Evolutionary conservation across 768 basidiomycete genomes (phyloP).

Genomic region (Mycena crocata): DNA sequence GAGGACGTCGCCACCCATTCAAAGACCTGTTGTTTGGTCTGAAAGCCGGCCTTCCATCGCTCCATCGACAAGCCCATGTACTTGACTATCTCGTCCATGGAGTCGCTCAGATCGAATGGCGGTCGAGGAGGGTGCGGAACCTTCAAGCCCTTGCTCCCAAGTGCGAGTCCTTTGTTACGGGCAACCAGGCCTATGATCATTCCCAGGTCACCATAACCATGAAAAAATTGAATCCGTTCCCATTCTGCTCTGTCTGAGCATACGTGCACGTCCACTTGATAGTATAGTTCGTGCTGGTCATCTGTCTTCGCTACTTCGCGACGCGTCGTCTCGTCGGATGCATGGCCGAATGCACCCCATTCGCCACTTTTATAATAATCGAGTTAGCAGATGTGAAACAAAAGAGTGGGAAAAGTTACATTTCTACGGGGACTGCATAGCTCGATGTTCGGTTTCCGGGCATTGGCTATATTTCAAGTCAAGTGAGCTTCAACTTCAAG

Average conservation of each 20-base stretch:
- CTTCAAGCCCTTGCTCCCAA: constrained; percentile 69
- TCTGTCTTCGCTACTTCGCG: constrained; percentile 36
- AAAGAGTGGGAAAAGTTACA: too few relatives aligned
- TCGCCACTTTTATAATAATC: constrained; percentile 48
- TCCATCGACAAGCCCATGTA: constrained; percentile 71
- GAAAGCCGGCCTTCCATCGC: constrained; percentile 64
- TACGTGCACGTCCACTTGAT: constrained; percentile 73
- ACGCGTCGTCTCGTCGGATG: constrained; percentile 42
- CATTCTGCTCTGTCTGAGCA: constrained; percentile 63
- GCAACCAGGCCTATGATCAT: constrained; percentile 74
- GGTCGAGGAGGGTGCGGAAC: constrained; percentile 60
- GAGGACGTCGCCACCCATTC: constrained; percentile 66
- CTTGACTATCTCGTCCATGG: constrained; percentile 59
- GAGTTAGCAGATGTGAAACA: too few relatives aligned
- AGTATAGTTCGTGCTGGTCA: constrained; percentile 48
- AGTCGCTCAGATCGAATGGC: constrained; percentile 61
- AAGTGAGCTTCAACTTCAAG: too few relatives aligned
- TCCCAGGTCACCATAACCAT: constrained; percentile 77
- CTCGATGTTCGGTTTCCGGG: constrained; percentile 70
- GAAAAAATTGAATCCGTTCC: constrained; percentile 64
- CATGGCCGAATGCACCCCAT: constrained; percentile 48
- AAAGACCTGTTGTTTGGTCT: constrained; percentile 64
- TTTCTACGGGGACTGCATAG: constrained; percentile 70
- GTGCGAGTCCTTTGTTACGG: constrained; percentile 59
- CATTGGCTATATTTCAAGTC: too few relatives aligned